Evolutionary conservation across 192 early-diverging fungal genomes (phyloP), one percentile per base, ranked within the genome.

Genomic region (Gonapodya sp.): DNA sequence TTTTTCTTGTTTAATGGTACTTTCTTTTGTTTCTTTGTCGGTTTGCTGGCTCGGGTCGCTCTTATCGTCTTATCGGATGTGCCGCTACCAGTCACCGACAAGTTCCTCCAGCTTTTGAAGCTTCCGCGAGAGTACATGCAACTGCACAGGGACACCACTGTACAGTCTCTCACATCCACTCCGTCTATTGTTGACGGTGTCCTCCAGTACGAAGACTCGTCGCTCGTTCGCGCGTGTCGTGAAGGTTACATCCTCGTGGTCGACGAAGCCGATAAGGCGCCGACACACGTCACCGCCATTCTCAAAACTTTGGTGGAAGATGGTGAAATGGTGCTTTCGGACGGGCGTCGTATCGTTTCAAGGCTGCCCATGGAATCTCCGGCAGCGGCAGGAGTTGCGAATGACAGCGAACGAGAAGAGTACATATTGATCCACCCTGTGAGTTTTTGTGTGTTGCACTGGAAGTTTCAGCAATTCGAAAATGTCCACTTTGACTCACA

Each of bases 251-350:
- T 94, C 35, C 82, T 94, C 30, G 90, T 94, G 16, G 91, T 94
- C 18, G 94, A 94, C 84, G 94, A 94, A 82, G 94, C 94, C 1
- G 94, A 94, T 82, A 94, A 94, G 80, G 94, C 94, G 0, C 94
- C 94, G 0, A 92, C 92, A 0, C 90, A 92, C 82, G 92, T 94
- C 24, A 93, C 94, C 16, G 89, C 92, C 31, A 88, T 93, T 8
- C 86, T 94, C 1, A 93, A 93, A 80, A 89, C 88, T 79, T 87
- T 94, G 78, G 84, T 92, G 0, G 94, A 94, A 82, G 90, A 92
- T 81, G 93, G 94, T 33, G 91, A 94, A 64, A 94, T 94, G 94
- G 88, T 89, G 0, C 84, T 94, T 73, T 87, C 88, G 2, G 94
- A 94, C 84, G 94, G 94, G 73, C 87, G 94, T 33, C 88, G 92